Conservation (phyloP, 345 rosid species). For the Acer negundo region DNA sequence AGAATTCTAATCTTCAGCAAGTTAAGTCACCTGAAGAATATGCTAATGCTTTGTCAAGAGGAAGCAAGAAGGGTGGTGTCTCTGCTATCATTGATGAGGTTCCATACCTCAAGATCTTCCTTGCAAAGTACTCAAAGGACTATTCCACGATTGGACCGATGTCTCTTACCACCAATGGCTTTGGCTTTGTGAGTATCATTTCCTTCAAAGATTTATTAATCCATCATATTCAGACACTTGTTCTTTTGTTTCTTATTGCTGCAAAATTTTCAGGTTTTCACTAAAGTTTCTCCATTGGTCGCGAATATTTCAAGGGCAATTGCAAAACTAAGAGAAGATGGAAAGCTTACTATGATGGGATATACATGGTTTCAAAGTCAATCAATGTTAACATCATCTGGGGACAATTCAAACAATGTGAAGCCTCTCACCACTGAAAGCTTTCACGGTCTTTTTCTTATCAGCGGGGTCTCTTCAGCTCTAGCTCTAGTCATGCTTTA, state of each 20-base stretch:
- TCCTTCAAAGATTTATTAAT: neutral
- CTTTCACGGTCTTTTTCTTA: too few species aligned
- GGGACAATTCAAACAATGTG: too few species aligned
- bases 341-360: constrained; percentile 23
- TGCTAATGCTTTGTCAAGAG: constrained; percentile 19
- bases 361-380: constrained; percentile 20
- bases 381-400: too few species aligned
- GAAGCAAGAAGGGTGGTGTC: constrained; percentile 27
- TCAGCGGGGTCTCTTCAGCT: too few species aligned
- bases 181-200: constrained; percentile 43
- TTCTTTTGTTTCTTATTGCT: neutral
- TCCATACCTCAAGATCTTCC: constrained; percentile 26
- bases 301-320: constrained; percentile 32
- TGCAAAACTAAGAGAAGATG: constrained; percentile 30
- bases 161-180: constrained; percentile 32
- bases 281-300: constrained; percentile 32
- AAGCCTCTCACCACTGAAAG: too few species aligned
- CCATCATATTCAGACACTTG: neutral
- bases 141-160: constrained; percentile 31
- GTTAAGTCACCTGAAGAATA: constrained; percentile 8
- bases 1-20: neutral
- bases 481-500: too few species aligned
- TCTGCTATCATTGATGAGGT: constrained; percentile 40
- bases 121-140: constrained; percentile 16
- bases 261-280: constrained; percentile 26